Percentiles rank a stretch among this genome's conserved stretches.
phyloP scores from a whole-genome alignment of 2,329 filamentous ascomycete genomes.

The Mycocentrospora acerina region DNA sequence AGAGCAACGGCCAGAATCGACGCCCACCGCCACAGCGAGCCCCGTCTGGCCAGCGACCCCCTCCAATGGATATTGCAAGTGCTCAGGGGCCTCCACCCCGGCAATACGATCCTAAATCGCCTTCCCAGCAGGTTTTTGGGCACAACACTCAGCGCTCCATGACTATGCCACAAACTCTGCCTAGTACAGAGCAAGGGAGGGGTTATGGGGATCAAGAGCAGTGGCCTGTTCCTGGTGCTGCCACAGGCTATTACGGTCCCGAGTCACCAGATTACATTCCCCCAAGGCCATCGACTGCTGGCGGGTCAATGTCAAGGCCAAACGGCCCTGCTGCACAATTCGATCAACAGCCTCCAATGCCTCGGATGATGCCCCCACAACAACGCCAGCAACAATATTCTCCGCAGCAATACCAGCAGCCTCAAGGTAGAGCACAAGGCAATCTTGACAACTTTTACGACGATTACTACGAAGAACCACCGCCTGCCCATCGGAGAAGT shows the following conservation, averaged over 20 bases:
- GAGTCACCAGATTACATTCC: conserved; percentile 38
- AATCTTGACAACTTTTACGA: conserved; percentile 55
- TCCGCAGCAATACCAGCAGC: conserved; percentile 18
- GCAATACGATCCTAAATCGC: conserved; percentile 24
- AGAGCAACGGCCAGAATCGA: conserved; percentile 27
- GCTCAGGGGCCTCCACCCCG: conserved; percentile 14
- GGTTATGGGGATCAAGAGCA: conserved; percentile 26
- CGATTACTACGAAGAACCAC: conserved; percentile 44
- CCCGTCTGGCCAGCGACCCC: conserved; percentile 24
- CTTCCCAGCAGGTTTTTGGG: conserved; percentile 32
- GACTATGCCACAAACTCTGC: conserved; percentile 41
- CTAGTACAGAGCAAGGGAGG: conserved; percentile 12
- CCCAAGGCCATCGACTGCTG: conserved; percentile 40
- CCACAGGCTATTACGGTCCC: conserved; percentile 40
- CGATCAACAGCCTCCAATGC: conserved; percentile 35
- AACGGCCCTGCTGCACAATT: conserved; percentile 21
- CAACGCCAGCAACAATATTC: conserved; percentile 19
- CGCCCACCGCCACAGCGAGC: conserved; percentile 27
- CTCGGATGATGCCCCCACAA: conserved; percentile 20
- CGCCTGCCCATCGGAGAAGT: conserved; percentile 33
- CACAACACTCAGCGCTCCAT: conserved; percentile 36
- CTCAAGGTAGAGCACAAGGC: conserved; percentile 25
- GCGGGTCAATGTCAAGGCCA: conserved; percentile 29
- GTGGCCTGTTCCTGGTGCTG: conserved; percentile 38
- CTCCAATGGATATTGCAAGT: conserved; percentile 24